Conservation (phyloP, 2,329 filamentous ascomycete genomes). For the Paraconiothyrium brasiliense region DNA sequence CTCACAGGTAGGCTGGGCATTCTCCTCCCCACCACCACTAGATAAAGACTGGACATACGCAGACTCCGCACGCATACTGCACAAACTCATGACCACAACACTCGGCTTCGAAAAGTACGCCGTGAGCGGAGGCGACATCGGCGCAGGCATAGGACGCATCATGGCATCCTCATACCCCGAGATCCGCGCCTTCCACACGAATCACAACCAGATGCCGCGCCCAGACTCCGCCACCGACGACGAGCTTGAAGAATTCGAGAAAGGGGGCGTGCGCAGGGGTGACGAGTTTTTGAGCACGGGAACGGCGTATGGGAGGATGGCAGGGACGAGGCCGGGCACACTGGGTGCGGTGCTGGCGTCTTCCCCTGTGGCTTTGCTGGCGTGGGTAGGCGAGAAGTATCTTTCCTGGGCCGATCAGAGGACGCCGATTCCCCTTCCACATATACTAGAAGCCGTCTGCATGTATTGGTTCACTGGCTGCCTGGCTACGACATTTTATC, state of each 20-base stretch:
- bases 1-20: conserved; percentile 64
- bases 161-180: conserved; percentile 55
- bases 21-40: conserved; percentile 59
- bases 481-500: conserved; percentile 59
- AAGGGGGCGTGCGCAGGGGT: conserved; percentile 50
- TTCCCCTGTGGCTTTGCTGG: conserved; percentile 65
- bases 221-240: conserved; percentile 31
- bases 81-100: conserved; percentile 60
- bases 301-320: conserved; percentile 61
- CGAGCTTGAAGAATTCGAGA: conserved; percentile 31
- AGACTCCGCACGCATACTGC: conserved; percentile 57
- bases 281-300: conserved; percentile 55
- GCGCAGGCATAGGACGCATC: conserved; percentile 55
- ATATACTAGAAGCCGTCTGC: conserved; percentile 60
- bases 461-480: conserved; percentile 66
- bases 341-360: conserved; percentile 64
- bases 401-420: conserved; percentile 61
- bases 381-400: conserved; percentile 69
- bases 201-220: conserved; percentile 36
- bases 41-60: conserved; percentile 54
- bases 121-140: conserved; percentile 67
- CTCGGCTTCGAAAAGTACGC: conserved; percentile 66
- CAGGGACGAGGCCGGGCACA: conserved; percentile 65
- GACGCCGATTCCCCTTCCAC: conserved; percentile 46
- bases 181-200: conserved; percentile 57